Evolutionary conservation across 495 filamentous ascomycete species (phyloP), one percentile per base, ranked within the genome.

Genomic region (Aspergillus homomorphus): DNA sequence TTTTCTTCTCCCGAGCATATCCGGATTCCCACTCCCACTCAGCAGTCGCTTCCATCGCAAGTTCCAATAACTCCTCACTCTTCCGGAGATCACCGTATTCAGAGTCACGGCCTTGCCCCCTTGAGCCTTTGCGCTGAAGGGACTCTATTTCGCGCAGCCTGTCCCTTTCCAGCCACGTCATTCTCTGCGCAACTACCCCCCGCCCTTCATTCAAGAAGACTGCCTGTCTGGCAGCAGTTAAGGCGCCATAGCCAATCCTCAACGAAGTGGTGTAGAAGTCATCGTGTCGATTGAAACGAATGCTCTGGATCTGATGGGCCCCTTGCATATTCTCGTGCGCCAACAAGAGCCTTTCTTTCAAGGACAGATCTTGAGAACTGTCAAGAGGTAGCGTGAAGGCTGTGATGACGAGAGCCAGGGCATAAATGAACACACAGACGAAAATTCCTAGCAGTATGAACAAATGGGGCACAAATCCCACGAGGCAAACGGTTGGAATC

Each of bases 211-310:
- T 93, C 20, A 98, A 79, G 67, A 95, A 98, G 0, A 98, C 95
- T 0, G 94, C 93, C 69, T 98, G 91, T 59, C 89, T 95, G 0
- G 95, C 94, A 62, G 93, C 91, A 1, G 91, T 96, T 50, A 98
- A 82, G 38, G 90, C 86, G 18, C 83, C 83, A 62, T 96, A 98
- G 0, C 94, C 94, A 30, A 89, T 80, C 50, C 90, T 87, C 16
- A 98, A 81, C 8, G 98, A 79, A 0, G 91, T 87, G 0, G 90
- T 96, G 68, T 97, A 98, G 71, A 98, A 97, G 64, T 98, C 95
- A 73, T 97, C 93, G 50, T 88, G 83, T 80, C 87, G 84, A 18
- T 85, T 88, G 45, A 98, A 80, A 7, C 85, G 84, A 42, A 96
- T 83, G 24, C 85, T 86, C 2, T 88, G 86, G 10, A 98, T 79